phyloP scores from a whole-genome alignment of 352 stramenopile genomes.

The Phytopythium litorale region DNA sequence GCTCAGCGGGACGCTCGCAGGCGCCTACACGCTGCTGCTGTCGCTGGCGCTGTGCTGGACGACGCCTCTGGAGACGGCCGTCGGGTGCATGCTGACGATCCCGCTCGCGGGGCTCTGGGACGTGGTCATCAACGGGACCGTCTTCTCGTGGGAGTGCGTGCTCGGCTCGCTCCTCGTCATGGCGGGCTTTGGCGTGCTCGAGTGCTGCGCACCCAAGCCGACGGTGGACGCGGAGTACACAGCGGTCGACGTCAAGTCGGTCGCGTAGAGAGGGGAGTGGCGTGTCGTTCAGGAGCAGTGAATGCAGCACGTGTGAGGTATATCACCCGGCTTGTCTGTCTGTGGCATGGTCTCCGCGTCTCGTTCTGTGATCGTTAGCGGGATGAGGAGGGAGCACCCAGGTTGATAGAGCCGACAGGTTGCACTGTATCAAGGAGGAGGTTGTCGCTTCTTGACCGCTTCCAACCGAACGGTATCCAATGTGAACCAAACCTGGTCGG shows the following conservation, averaged over 20 bases:
- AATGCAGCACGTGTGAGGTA: no score
- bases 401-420: no score
- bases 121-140: constrained; percentile 30
- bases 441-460: no score
- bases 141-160: constrained; percentile 43
- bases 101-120: constrained; percentile 43
- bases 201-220: constrained; percentile 12
- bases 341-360: no score
- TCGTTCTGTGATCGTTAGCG: no score
- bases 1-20: constrained; percentile 27
- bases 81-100: constrained; percentile 58
- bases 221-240: neutral
- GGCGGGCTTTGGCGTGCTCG: constrained; percentile 40
- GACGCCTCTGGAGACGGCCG: constrained; percentile 47
- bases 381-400: no score
- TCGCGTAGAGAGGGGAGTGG: neutral
- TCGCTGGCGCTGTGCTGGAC: constrained; percentile 48
- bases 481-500: no score
- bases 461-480: no score
- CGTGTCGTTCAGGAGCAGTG: no score
- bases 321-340: no score
- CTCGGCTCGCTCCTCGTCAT: constrained; percentile 44
- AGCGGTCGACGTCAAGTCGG: neutral
- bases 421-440: no score
- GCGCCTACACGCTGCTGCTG: constrained; percentile 38